phyloP scores from a whole-genome alignment of 768 basidiomycete species.

The Rhizopogon vulgaris region DNA sequence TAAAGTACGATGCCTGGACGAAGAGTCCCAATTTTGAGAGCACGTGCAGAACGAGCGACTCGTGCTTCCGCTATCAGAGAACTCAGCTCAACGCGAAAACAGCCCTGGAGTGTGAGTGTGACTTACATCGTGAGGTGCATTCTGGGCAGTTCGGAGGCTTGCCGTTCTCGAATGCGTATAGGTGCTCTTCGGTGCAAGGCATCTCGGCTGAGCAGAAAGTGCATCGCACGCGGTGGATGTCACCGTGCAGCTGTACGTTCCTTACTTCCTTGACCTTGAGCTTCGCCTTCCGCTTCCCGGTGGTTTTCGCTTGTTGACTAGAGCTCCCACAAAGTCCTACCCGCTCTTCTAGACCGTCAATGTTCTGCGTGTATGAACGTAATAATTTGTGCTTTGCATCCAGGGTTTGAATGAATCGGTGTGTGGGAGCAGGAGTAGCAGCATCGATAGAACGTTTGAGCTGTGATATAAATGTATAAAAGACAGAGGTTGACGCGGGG shows the following conservation, averaged over 20 bases:
- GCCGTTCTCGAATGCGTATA: constrained; percentile 62
- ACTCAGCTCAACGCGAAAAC: constrained; percentile 1
- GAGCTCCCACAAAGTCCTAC: constrained; percentile 70
- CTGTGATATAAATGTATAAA: constrained; percentile 92
- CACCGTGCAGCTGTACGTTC: constrained; percentile 92
- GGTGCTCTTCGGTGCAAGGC: constrained; percentile 58
- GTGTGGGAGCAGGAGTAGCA: constrained; percentile 80
- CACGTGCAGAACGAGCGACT: constrained; percentile 74
- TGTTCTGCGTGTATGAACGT: constrained; percentile 95
- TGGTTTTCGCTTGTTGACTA: constrained; percentile 41
- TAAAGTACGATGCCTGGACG: constrained; percentile 94
- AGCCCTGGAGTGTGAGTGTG: neutral
- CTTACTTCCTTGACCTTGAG: constrained; percentile 66
- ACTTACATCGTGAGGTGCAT: constrained; percentile 76
- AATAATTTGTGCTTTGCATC: constrained; percentile 80
- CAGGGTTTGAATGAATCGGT: constrained; percentile 80
- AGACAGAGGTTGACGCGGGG: constrained; percentile 76
- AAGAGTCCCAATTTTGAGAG: constrained; percentile 75
- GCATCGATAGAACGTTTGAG: constrained; percentile 78
- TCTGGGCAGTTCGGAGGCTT: constrained; percentile 81
- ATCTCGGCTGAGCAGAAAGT: constrained; percentile 77
- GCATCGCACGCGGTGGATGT: constrained; percentile 89
- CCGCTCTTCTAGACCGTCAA: constrained; percentile 87
- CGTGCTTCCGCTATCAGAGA: constrained; percentile 57
- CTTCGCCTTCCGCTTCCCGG: constrained; percentile 65